Conservation (phyloP, 2,329 filamentous ascomycete species). For the Fusarium torreyae region DNA sequence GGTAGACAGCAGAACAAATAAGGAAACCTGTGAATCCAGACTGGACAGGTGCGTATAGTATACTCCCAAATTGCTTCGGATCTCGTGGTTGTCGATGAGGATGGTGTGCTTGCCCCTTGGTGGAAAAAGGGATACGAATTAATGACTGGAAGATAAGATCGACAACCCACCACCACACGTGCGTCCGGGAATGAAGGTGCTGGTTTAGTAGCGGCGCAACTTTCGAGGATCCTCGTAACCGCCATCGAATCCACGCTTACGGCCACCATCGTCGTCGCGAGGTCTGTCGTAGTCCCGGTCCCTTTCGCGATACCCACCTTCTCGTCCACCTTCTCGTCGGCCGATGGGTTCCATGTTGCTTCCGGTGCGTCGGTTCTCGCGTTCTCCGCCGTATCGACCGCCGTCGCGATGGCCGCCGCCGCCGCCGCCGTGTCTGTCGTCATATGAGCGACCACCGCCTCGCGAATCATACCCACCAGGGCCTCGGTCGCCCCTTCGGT, state of each 20-base stretch:
- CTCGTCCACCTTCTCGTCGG: slow-evolving; percentile 73
- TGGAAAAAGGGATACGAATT: slow-evolving; percentile 38
- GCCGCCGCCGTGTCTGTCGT: slow-evolving; percentile 68
- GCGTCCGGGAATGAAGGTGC: slow-evolving; percentile 16
- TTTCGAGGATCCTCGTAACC: slow-evolving; percentile 84
- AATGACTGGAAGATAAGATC: slow-evolving; percentile 39
- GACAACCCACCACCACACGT: slow-evolving; percentile 49
- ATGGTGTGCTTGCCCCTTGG: slow-evolving; percentile 45
- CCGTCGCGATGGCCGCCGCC: slow-evolving; percentile 65
- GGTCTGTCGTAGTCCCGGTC: slow-evolving; percentile 69
- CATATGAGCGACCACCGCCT: slow-evolving; percentile 70
- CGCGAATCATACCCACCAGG: slow-evolving; percentile 74
- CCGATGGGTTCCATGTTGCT: slow-evolving; percentile 90
- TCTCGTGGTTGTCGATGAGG: slow-evolving; percentile 24
- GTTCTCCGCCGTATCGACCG: slow-evolving; percentile 55
- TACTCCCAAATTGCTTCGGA: slow-evolving; percentile 6
- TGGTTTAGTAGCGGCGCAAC: slow-evolving; percentile 71
- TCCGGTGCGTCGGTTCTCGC: slow-evolving; percentile 72
- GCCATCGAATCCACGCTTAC: slow-evolving; percentile 82
- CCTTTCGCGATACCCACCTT: slow-evolving; percentile 69
- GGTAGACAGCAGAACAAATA: slow-evolving; percentile 8
- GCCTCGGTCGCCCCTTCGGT: slow-evolving; percentile 59
- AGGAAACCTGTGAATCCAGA: slow-evolving; percentile 7
- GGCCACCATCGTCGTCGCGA: slow-evolving; percentile 68
- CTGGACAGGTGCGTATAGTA: slow-evolving; percentile 1